Percentiles rank a stretch among this genome's conserved stretches.
These are phyloP conservation scores for Rosa multiflora DNA, from an alignment of 306 rosid species.

Conservation along the genomic window DNA sequence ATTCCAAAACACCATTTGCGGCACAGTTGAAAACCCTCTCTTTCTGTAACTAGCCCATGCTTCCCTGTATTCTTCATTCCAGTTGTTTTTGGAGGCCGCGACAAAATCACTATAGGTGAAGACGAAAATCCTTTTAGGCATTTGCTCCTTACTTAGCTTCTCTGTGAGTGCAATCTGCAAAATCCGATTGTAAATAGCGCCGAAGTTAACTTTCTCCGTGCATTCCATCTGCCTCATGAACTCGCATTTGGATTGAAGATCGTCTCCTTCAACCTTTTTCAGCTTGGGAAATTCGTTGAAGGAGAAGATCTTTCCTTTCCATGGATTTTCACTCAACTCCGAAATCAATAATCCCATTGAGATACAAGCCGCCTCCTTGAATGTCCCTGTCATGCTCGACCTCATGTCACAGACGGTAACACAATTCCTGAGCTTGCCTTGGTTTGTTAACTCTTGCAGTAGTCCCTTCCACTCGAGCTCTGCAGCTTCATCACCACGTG, in stretches of 20 bases:
- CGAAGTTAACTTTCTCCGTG: background rate
- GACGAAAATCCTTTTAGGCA: background rate
- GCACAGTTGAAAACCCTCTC: background rate
- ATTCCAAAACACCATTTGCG: background rate
- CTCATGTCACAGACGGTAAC: background rate
- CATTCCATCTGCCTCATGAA: background rate
- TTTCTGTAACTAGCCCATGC: background rate
- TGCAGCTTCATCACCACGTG: background rate
- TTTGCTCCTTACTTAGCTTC: background rate
- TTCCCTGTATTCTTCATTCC: background rate
- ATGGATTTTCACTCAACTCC: background rate
- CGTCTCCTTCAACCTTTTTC: background rate
- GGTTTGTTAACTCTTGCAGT: background rate
- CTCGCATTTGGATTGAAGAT: background rate
- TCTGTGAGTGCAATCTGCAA: background rate
- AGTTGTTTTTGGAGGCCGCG: background rate
- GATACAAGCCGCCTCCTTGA: background rate
- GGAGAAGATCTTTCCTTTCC: constrained; percentile 2
- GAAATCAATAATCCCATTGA: constrained; percentile 12
- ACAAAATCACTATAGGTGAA: background rate
- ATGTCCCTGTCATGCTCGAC: background rate
- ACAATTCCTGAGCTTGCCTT: constrained; percentile 8
- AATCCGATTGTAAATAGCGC: background rate
- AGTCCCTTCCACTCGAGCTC: background rate
- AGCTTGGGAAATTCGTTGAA: background rate